phyloP scores from a whole-genome alignment of 2,329 filamentous ascomycete species.

The Aspergillus vadensis region DNA sequence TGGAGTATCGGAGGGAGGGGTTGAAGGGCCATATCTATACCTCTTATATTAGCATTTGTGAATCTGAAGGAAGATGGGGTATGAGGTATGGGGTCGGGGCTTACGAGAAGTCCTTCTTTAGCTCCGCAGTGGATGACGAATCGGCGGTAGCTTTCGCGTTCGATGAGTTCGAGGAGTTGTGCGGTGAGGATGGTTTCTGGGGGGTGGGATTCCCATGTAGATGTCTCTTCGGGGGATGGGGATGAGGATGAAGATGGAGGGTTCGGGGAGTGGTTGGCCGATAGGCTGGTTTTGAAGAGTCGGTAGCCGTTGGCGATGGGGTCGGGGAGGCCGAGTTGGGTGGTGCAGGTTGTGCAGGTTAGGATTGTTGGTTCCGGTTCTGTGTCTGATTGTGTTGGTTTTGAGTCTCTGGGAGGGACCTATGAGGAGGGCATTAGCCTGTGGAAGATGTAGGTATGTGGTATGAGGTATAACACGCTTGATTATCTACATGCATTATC shows the following conservation, averaged over 20 bases:
- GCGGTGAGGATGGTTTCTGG: constrained; percentile 52
- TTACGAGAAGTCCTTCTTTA: constrained; percentile 41
- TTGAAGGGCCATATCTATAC: constrained; percentile 61
- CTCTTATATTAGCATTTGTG: not conserved
- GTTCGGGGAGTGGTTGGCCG: constrained; percentile 16
- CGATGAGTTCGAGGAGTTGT: constrained; percentile 58
- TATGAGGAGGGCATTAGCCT: constrained; percentile 13
- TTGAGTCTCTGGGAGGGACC: not conserved
- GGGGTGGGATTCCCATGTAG: constrained; percentile 34
- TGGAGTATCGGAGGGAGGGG: constrained; percentile 60
- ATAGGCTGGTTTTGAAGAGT: constrained; percentile 53
- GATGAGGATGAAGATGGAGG: too few relatives aligned
- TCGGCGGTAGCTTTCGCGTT: constrained; percentile 57
- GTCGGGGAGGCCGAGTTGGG: constrained; percentile 44
- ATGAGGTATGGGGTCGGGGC: not conserved
- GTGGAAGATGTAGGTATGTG: not conserved
- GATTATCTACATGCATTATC: not conserved
- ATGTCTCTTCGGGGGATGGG: constrained; percentile 23
- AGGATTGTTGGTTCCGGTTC: constrained; percentile 30
- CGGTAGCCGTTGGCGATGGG: constrained; percentile 48
- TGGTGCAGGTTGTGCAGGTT: constrained; percentile 34
- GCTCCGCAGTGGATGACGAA: constrained; percentile 52
- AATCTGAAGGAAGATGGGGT: too few relatives aligned
- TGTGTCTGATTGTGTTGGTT: constrained; percentile 22
- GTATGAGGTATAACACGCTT: not conserved